Base-by-base conservation (phyloP, 371 early-diverging fungal species). In the Mortierella sp. region DNA sequence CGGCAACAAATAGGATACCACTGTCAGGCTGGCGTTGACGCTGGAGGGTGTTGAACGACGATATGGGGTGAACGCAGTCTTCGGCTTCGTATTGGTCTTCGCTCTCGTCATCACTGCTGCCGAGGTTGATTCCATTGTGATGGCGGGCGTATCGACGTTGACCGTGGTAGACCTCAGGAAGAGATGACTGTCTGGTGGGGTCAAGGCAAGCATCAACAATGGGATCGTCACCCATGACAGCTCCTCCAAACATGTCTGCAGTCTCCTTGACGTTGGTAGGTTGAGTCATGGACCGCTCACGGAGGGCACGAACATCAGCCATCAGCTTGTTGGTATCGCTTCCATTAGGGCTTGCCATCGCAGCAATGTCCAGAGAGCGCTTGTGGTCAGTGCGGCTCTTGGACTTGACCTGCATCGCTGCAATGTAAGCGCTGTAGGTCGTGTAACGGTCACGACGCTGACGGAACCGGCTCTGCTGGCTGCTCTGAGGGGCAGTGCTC, bases 1-100 rank as follows among this genome's bases (percentile, higher is more conserved):
- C 48, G 42, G 82, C 44, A 3, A 85, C 80, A 80, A 85, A 85
- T 11, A 85, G 65, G 54, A 85, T 85, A 10, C 86, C 86, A 21
- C 76, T 81, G 24, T 79, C 75, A 4, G 75, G 60, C 14, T 72
- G 80, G 6, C 58, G 77, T 38, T 77, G 78, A 50, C 78, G 44
- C 6, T 54, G 86, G 9, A 72, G 75, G 28, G 58, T 78, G 7
- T 3, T 65, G n/a, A n/a, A 28, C 9, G 34, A 19, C 4, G n/a
- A 38, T 50, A 47, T 38, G 1, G 6, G 19, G 19, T 47, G 44
- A 38, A 24, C 65, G 16, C 65, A 38, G 31, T 65, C 38, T 21
- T 21, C 21, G 9, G 38, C 38, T 42, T 70, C 55, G 13, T 8
- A 8, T 21, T 76, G 77, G 13, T 26, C 78, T 3, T 72, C 73